These are phyloP conservation scores for Dryadomyces sulphureus DNA, from an alignment of 2,329 filamentous ascomycete genomes.

Conservation along the genomic window DNA sequence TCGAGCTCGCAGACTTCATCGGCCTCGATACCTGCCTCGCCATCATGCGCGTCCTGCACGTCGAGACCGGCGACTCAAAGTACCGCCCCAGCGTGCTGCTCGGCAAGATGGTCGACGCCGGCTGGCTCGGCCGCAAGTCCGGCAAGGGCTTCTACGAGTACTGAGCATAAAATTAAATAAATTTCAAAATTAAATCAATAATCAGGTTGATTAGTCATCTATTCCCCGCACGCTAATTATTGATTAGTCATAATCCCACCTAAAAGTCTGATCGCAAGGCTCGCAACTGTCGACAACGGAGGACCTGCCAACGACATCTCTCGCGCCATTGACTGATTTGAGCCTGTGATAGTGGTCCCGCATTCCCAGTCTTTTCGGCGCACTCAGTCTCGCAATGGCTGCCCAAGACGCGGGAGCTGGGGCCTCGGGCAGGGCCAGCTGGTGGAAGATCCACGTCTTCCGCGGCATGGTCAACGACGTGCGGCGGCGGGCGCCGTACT, in stretches of 20 bases:
- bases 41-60: slow-evolving; percentile 91
- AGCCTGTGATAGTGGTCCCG: no score
- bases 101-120: slow-evolving; percentile 92
- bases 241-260: no score
- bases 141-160: slow-evolving; percentile 95
- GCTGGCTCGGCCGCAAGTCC: slow-evolving; percentile 94
- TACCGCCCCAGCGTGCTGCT: slow-evolving; percentile 82
- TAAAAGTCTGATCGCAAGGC: no score
- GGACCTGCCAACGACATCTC: no score
- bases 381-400: no score
- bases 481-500: slow-evolving; percentile 59
- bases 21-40: slow-evolving; percentile 89
- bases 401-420: no score
- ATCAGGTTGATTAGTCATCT: no score
- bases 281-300: no score
- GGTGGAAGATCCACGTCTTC: slow-evolving; percentile 66
- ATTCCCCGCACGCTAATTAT: no score
- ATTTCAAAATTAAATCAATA: not conserved
- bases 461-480: slow-evolving; percentile 70
- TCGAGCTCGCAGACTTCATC: slow-evolving; percentile 92
- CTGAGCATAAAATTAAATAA: not conserved
- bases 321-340: no score
- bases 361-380: no score
- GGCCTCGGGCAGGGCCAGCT: no score
- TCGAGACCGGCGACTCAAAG: slow-evolving; percentile 88